These are phyloP conservation scores for baker's yeast (Saccharomyces cerevisiae) DNA, from an alignment of 805 yeast genomes.

Conservation along the genomic window DNA sequence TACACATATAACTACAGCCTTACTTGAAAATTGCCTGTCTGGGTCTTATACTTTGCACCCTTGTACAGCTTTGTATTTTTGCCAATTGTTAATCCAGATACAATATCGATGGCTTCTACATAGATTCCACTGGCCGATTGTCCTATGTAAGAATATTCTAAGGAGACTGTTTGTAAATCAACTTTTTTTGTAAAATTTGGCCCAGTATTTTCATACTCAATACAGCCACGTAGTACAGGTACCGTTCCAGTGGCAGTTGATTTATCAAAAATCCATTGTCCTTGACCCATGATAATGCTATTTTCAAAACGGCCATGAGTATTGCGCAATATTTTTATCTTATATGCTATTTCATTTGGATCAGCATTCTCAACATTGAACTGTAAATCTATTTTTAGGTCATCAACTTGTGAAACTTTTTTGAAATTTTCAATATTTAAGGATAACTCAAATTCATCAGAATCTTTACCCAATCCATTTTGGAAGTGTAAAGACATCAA, in stretches of 20 bases:
- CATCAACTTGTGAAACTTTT: conserved; percentile 40
- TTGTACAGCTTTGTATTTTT: not conserved
- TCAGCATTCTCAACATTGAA: not conserved
- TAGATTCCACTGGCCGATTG: not conserved
- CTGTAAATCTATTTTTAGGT: conserved; percentile 37
- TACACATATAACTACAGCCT: not conserved
- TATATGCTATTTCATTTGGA: conserved; percentile 15
- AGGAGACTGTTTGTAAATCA: not conserved
- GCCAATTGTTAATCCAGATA: not conserved
- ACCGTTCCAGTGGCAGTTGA: conserved; percentile 52
- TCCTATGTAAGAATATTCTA: not conserved
- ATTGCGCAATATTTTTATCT: conserved; percentile 49
- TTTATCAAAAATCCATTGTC: conserved; percentile 64
- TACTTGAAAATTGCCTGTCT: not conserved
- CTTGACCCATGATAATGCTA: conserved; percentile 32
- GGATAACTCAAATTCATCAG: conserved; percentile 35
- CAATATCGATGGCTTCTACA: not conserved
- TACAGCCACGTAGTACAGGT: conserved; percentile 58
- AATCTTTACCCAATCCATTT: conserved; percentile 29
- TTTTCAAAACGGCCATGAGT: conserved; percentile 72
- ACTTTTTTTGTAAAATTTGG: not conserved
- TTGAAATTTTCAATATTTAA: conserved; percentile 32
- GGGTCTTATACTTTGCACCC: not conserved
- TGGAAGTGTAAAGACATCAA: conserved; percentile 26
- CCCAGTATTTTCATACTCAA: conserved; percentile 24